Percentiles rank a stretch among this genome's conserved stretches.
phyloP scores from a whole-genome alignment of 768 basidiomycete genomes.

The Mycena olivaceomarginata region DNA sequence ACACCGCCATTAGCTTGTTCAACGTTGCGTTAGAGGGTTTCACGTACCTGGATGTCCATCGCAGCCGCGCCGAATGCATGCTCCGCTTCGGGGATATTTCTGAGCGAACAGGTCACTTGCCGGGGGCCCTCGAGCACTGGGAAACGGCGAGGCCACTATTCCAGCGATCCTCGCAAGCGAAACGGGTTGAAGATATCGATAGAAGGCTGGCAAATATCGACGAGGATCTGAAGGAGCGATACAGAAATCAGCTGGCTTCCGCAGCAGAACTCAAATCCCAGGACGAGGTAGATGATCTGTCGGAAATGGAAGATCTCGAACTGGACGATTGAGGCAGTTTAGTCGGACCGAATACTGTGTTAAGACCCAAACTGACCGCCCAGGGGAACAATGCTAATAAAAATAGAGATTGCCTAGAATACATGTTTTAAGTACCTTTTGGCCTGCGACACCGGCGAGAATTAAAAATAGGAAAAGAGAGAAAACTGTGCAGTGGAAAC shows the following conservation, averaged over 20 bases:
- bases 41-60: constrained; percentile 2
- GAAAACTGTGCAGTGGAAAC: background rate
- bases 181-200: background rate
- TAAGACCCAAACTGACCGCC: too few relatives aligned
- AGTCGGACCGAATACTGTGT: too few relatives aligned
- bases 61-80: background rate
- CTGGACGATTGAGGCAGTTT: too few relatives aligned
- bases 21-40: background rate
- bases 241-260: background rate
- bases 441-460: too few relatives aligned
- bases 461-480: too few relatives aligned
- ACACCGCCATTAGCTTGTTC: background rate
- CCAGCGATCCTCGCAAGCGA: background rate
- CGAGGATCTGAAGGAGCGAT: background rate
- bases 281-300: too few relatives aligned
- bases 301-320: too few relatives aligned
- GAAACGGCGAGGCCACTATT: background rate
- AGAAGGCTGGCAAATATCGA: background rate
- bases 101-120: background rate
- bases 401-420: too few relatives aligned
- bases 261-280: too few relatives aligned
- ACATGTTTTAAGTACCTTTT: too few relatives aligned
- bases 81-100: background rate
- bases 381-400: too few relatives aligned
- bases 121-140: background rate